Conservation (phyloP, 352 stramenopile genomes). For the Phytophthora aleatoria region DNA sequence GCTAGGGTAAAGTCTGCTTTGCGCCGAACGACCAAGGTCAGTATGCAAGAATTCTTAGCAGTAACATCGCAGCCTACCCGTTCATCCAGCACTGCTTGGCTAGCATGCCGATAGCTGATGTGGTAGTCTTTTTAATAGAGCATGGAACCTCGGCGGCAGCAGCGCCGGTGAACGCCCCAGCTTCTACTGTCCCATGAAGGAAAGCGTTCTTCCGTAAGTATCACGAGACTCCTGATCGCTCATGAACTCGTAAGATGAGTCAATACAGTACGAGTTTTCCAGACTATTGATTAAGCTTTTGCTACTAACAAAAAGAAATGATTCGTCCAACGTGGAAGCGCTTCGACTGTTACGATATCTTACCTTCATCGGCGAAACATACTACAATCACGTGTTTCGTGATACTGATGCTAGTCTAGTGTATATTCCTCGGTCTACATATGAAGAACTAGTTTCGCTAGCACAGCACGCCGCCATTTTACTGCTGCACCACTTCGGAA, state of each 20-base stretch:
- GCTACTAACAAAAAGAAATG: not conserved
- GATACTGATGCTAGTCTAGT: no score
- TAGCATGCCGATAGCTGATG: not conserved
- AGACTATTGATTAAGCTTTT: no score
- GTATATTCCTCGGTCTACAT: no score
- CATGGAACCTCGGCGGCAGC: no score
- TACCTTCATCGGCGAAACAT: no score
- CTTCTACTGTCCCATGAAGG: not conserved
- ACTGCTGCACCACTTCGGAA: constrained; percentile 52
- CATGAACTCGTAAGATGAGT: not conserved
- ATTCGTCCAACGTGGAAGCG: not conserved
- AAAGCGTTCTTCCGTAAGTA: not conserved
- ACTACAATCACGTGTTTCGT: no score
- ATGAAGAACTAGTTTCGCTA: no score
- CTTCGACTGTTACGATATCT: not conserved
- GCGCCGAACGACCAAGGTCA: no score
- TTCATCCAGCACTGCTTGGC: not conserved
- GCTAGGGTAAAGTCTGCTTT: no score
- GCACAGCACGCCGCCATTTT: not conserved
- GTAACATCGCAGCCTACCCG: not conserved
- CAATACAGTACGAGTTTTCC: not conserved
- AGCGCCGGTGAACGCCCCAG: not conserved
- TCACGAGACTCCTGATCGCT: not conserved
- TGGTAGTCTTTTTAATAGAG: not conserved
- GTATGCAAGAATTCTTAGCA: no score